These are phyloP conservation scores for Trichophyton rubrum DNA, from an alignment of 2,329 filamentous ascomycete species.

Conservation along the genomic window DNA sequence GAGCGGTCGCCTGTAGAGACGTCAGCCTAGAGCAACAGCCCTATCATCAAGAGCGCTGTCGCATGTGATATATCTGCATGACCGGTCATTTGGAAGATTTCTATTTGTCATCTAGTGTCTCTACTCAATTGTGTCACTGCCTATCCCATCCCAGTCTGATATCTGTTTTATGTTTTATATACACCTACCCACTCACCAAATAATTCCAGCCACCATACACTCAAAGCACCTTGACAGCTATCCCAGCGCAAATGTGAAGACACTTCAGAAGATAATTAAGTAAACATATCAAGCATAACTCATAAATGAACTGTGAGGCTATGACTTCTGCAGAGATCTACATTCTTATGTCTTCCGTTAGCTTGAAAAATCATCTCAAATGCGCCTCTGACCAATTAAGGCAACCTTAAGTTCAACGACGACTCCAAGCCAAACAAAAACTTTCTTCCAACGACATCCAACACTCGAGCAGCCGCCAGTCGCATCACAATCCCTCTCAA, in stretches of 20 bases:
- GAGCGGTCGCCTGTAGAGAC: background rate
- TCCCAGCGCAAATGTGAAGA: background rate
- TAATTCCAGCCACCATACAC: background rate
- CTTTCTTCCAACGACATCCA: background rate
- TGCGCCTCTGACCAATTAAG: background rate
- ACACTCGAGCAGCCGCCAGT: background rate
- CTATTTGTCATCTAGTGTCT: background rate
- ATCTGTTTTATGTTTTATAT: background rate
- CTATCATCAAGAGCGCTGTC: background rate
- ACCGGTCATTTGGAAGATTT: background rate
- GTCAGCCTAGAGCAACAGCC: background rate
- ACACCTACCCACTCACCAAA: background rate
- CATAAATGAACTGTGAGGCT: background rate
- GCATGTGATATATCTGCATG: background rate
- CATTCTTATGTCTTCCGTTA: background rate
- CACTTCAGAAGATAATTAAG: background rate
- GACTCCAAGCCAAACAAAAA: background rate
- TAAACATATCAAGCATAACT: background rate
- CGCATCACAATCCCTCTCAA: background rate
- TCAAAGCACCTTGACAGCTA: background rate
- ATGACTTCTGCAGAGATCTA: background rate
- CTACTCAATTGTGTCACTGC: background rate
- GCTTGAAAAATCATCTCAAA: too few relatives aligned
- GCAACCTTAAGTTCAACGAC: background rate
- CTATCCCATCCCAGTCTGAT: background rate